Percentiles rank a stretch among this genome's conserved stretches.
phyloP scores from a whole-genome alignment of 768 basidiomycete genomes.

The Boletales sp. region DNA sequence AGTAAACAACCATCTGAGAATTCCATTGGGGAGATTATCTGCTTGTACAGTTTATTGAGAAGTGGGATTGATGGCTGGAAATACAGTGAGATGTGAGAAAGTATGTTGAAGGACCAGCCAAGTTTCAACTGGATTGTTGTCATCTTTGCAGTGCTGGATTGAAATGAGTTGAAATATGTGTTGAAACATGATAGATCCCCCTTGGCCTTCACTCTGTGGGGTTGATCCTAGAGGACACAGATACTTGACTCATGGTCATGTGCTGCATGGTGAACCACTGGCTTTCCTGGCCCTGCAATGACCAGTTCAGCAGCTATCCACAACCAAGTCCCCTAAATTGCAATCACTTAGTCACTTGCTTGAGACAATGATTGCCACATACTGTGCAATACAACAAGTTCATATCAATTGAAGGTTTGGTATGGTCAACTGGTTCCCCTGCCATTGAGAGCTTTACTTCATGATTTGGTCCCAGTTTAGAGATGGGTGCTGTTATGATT shows the following conservation, averaged over 20 bases:
- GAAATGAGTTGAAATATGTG: not conserved
- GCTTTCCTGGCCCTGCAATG: not conserved
- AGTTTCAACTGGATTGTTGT: not conserved
- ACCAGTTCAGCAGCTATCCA: not conserved
- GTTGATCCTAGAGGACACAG: not conserved
- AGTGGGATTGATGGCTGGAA: not conserved
- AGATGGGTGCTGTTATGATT: too few relatives aligned
- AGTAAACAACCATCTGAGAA: not conserved
- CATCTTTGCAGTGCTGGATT: not conserved
- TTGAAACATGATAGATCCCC: not conserved
- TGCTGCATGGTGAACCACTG: not conserved
- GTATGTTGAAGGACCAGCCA: not conserved
- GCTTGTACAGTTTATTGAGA: not conserved
- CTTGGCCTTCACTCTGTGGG: not conserved
- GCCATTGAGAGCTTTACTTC: too few relatives aligned
- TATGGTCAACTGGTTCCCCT: too few relatives aligned
- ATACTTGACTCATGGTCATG: not conserved
- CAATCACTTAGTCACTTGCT: not conserved
- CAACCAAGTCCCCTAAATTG: not conserved
- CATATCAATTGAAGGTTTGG: not conserved
- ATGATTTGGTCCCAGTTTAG: too few relatives aligned
- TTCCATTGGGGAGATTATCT: not conserved
- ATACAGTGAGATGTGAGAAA: not conserved
- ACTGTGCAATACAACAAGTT: not conserved
- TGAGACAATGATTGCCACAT: not conserved